Evolutionary conservation across 805 yeast species (phyloP), one percentile per base, ranked within the genome.

Genomic region (Geotrichum ghanense): DNA sequence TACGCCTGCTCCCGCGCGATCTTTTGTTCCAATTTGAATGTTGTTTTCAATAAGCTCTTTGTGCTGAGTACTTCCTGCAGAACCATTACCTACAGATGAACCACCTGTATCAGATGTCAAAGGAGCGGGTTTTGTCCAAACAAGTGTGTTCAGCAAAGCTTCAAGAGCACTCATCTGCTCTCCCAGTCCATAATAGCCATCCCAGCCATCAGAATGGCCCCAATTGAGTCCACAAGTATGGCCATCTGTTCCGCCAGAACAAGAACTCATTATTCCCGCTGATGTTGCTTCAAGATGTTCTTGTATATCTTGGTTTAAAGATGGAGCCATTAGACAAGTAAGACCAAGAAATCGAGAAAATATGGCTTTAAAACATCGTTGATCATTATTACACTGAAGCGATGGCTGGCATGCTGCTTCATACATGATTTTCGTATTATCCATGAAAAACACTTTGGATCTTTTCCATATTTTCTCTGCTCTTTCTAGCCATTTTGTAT

Each of bases 1-100:
- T 20, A 89, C 69, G 43, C 94, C 95, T 1, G 97, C 96, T 44
- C 97, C 97, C 1, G 87, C 95, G 56, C 73, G 75, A 59, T 86
- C 95, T 49, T 75, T 78, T 0, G 68, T 62, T 1, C 77, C 68
- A 41, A 88, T 76, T 0, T 61, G 65, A 20, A 55, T 48, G 4
- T 47, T 45, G 44, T 60, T 61, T 3, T 49, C 51, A 3, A 57
- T 47, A 26, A 55, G 52, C 37, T 51, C 43, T 21, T 39, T 17
- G 45, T 48, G 42, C 27, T 53, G 54, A 48, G 68, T 68, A 31
- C 76, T 69, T 49, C 95, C 95, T 10, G 86, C 92, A 27, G 76
- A 72, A 12, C 78, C 75, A 60, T 76, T 72, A 48, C 90, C 89
- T 3, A 54, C 49, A 0, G 94, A 81, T 1, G 85, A 65, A 22